Conservation (phyloP, 331 rosid species). For the Stylosanthes scabra region DNA sequence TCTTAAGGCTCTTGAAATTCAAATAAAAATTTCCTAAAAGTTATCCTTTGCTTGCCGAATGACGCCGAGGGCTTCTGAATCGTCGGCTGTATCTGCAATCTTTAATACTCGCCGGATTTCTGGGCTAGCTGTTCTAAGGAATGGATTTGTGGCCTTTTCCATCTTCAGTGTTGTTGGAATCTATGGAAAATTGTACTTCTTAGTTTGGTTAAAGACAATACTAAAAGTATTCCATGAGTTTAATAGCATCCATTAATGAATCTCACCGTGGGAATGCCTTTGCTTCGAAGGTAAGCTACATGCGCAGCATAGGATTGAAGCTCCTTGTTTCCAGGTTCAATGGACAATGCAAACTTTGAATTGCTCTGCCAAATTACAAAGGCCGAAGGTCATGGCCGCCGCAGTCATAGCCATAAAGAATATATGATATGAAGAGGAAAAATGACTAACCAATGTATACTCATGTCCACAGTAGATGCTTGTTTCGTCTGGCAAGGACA, state of each 20-base stretch:
- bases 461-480: conserved; percentile 88
- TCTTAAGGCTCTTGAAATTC: background rate
- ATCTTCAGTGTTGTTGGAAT: conserved; percentile 73
- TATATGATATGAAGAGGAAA: background rate
- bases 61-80: conserved; percentile 77
- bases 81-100: conserved; percentile 64
- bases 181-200: conserved; percentile 43
- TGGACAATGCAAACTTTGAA: conserved; percentile 81
- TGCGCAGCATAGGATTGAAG: conserved; percentile 80
- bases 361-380: conserved; percentile 64
- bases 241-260: conserved; percentile 6
- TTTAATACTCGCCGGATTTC: conserved; percentile 65
- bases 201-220: conserved; percentile 22
- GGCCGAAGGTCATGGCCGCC: conserved; percentile 35
- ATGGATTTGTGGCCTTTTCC: conserved; percentile 89
- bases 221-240: background rate
- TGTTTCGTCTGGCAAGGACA: conserved; percentile 84
- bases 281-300: conserved; percentile 71
- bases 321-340: conserved; percentile 86
- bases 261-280: conserved; percentile 89
- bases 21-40: conserved; percentile 45
- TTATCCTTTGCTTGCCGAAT: conserved; percentile 79
- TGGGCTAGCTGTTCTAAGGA: conserved; percentile 71
- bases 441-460: conserved; percentile 81
- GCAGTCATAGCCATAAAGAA: background rate